phyloP scores from a whole-genome alignment of 2,329 filamentous ascomycete species.

The Aureobasidium sp. region DNA sequence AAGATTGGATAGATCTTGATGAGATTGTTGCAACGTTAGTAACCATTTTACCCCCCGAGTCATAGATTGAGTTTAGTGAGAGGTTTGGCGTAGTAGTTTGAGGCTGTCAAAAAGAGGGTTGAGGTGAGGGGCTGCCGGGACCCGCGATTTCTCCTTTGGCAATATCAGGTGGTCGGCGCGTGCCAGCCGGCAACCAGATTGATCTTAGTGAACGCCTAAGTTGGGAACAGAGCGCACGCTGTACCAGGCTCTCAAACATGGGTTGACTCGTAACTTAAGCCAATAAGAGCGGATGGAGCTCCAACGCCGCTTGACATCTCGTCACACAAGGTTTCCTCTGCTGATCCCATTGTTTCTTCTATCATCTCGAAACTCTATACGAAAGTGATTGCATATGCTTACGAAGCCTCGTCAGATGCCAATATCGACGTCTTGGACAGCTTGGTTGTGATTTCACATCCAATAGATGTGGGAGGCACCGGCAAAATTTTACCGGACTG shows the following conservation, averaged over 20 bases:
- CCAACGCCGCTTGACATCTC: slow-evolving; percentile 25
- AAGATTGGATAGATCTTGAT: background rate
- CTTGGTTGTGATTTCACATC: background rate
- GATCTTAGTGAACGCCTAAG: slow-evolving; percentile 7
- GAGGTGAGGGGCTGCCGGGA: slow-evolving; percentile 10
- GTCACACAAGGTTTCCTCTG: slow-evolving; percentile 3
- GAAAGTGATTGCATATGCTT: background rate
- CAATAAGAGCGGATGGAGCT: slow-evolving; percentile 13
- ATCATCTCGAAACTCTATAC: background rate
- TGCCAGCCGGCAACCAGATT: slow-evolving; percentile 6
- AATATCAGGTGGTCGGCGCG: slow-evolving; percentile 5
- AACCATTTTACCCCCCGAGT: slow-evolving; percentile 1
- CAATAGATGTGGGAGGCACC: background rate
- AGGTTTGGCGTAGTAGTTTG: slow-evolving; percentile 11
- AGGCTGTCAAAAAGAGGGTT: slow-evolving; percentile 11
- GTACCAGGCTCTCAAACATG: background rate
- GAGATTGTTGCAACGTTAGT: slow-evolving; percentile 5
- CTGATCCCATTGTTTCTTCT: background rate
- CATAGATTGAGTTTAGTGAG: slow-evolving; percentile 8
- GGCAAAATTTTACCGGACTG: background rate
- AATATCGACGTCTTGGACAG: background rate
- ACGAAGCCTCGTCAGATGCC: background rate
- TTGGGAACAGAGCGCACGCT: slow-evolving; percentile 4
- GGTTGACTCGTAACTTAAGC: slow-evolving; percentile 3
- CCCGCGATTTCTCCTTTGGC: slow-evolving; percentile 11